Percentiles rank a stretch among this genome's conserved stretches.
phyloP scores from a whole-genome alignment of 164 flowering plant genomes.

The Houttuynia cordata region DNA sequence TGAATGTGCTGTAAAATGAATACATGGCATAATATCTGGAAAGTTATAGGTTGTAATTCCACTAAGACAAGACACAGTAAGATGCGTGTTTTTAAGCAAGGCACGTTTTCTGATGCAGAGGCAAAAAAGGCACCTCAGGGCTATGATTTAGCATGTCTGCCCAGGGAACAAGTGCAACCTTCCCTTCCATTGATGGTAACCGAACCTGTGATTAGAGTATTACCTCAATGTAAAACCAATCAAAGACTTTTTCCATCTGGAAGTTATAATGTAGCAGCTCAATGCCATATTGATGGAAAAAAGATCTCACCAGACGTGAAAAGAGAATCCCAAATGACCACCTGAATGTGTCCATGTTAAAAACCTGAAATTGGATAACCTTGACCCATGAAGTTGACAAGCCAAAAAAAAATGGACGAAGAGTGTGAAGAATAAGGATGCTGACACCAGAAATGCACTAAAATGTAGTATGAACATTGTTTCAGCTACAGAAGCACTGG shows the following conservation, averaged over 20 bases:
- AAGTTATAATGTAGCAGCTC: background rate
- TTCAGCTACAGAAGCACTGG: too few species aligned
- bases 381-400: too few species aligned
- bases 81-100: too few species aligned
- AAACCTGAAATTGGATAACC: slow-evolving; percentile 36
- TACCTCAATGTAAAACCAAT: background rate
- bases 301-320: slow-evolving; percentile 71
- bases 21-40: too few species aligned
- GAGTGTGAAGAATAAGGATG: background rate
- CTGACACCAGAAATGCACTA: background rate
- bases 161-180: slow-evolving; percentile 93
- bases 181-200: slow-evolving; percentile 86
- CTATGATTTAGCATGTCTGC: slow-evolving; percentile 98
- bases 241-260: background rate
- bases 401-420: background rate
- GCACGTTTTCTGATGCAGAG: background rate
- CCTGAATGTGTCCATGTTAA: slow-evolving; percentile 79
- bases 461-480: background rate
- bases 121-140: slow-evolving; percentile 47
- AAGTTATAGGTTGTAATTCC: too few species aligned
- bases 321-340: slow-evolving; percentile 99
- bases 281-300: background rate
- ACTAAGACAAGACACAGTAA: too few species aligned
- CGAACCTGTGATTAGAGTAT: slow-evolving; percentile 45
- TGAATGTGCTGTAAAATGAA: too few species aligned